Percentiles rank a stretch among this genome's conserved stretches.
Conservation (phyloP, 805 yeast species). For the Metschnikowia santaceciliae region DNA sequence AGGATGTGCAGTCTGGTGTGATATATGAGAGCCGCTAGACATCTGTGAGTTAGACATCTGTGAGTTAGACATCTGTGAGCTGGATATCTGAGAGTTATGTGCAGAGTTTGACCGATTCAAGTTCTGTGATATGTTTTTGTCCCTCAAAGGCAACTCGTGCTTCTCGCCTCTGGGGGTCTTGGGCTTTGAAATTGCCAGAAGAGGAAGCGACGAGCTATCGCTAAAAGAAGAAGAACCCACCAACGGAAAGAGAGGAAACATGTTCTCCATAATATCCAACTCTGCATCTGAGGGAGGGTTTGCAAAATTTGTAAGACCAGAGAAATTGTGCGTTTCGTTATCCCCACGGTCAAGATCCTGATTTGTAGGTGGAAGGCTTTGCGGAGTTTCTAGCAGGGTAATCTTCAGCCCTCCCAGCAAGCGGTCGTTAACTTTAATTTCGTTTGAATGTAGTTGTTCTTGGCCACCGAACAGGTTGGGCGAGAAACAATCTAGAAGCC, state of each 20-base stretch:
- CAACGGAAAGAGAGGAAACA: constrained; percentile 42
- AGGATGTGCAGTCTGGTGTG: neutral
- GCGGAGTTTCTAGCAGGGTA: neutral
- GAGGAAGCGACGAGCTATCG: constrained; percentile 31
- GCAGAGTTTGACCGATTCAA: neutral
- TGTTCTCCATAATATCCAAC: constrained; percentile 28
- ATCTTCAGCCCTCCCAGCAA: neutral
- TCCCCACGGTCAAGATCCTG: neutral
- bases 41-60: too few species aligned
- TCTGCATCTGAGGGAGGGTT: constrained; percentile 19
- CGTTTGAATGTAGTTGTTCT: neutral
- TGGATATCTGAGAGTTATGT: neutral
- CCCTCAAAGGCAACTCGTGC: neutral
- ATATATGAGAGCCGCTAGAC: neutral
- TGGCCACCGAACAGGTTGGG: constrained; percentile 4
- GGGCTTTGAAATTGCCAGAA: constrained; percentile 28
- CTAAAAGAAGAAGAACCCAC: constrained; percentile 38
- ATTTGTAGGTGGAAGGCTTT: neutral
- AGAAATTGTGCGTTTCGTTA: neutral
- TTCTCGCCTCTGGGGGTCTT: neutral
- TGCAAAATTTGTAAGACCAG: constrained; percentile 11
- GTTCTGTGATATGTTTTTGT: too few species aligned
- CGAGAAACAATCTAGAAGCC: constrained; percentile 38
- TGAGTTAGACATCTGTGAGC: neutral
- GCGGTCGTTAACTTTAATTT: neutral